These are phyloP conservation scores for Lipomyces orientalis DNA, from an alignment of 805 yeast species.

Conservation along the genomic window DNA sequence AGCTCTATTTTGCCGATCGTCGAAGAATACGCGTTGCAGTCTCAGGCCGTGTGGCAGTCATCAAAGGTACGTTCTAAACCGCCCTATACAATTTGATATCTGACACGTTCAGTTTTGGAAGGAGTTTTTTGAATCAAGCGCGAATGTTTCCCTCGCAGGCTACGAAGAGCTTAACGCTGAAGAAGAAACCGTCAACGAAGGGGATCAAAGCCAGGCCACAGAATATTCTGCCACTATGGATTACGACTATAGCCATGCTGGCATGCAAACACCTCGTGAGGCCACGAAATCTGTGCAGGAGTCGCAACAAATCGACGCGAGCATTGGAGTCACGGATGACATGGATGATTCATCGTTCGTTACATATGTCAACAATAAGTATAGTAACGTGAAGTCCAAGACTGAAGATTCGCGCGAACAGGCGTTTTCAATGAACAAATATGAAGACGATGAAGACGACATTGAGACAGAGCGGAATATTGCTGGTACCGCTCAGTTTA, in stretches of 20 bases:
- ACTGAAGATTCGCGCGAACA: neutral
- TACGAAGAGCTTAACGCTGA: slow-evolving; percentile 50
- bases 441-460: slow-evolving; percentile 23
- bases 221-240: slow-evolving; percentile 29
- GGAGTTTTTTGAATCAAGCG: slow-evolving; percentile 75
- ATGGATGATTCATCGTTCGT: slow-evolving; percentile 18
- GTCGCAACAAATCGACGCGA: neutral
- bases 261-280: neutral
- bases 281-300: neutral
- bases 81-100: neutral
- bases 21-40: slow-evolving; percentile 61
- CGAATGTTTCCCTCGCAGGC: slow-evolving; percentile 64
- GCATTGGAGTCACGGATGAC: slow-evolving; percentile 1
- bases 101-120: slow-evolving; percentile 63
- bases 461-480: slow-evolving; percentile 26
- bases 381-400: neutral
- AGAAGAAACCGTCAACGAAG: slow-evolving; percentile 14
- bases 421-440: neutral
- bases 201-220: slow-evolving; percentile 2
- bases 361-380: slow-evolving; percentile 9
- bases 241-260: slow-evolving; percentile 20
- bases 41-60: slow-evolving; percentile 63
- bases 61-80: slow-evolving; percentile 33
- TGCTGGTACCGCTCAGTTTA: slow-evolving; percentile 24
- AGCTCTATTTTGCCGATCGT: slow-evolving; percentile 73